Conservation (phyloP, 176 grass and related monocot species). For the maize (Zea mays) region Zm-B73-REFERENCE-NAM-5.0 NC_050096.1:5838501-5839000, state of each 20-base stretch:
- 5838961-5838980: slow-evolving; percentile 89
- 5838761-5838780: slow-evolving; percentile 40
- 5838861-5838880: slow-evolving; percentile 97
- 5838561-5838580: slow-evolving; percentile 46
- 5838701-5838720: slow-evolving; percentile 76
- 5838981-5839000: slow-evolving; percentile 81
- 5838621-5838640: slow-evolving; percentile 56
- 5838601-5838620: slow-evolving; percentile 66
- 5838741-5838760: slow-evolving; percentile 81
- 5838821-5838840: slow-evolving; percentile 50
- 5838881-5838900: slow-evolving; percentile 93
- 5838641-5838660: slow-evolving; percentile 32
- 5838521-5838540: slow-evolving; percentile 88
- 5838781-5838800: slow-evolving; percentile 55
- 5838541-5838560: slow-evolving; percentile 78
- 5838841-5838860: slow-evolving; percentile 62
- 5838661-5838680: slow-evolving; percentile 40
- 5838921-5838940: slow-evolving; percentile 85
- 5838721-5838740: slow-evolving; percentile 75
- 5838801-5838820: slow-evolving; percentile 82
- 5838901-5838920: slow-evolving; percentile 93
- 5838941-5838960: slow-evolving; percentile 87
- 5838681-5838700: slow-evolving; percentile 86
- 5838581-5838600: slow-evolving; percentile 60
- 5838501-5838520: slow-evolving; percentile 60